These are phyloP conservation scores for Annona squamosa DNA, from an alignment of 164 flowering plant species.

Conservation along the genomic window DNA sequence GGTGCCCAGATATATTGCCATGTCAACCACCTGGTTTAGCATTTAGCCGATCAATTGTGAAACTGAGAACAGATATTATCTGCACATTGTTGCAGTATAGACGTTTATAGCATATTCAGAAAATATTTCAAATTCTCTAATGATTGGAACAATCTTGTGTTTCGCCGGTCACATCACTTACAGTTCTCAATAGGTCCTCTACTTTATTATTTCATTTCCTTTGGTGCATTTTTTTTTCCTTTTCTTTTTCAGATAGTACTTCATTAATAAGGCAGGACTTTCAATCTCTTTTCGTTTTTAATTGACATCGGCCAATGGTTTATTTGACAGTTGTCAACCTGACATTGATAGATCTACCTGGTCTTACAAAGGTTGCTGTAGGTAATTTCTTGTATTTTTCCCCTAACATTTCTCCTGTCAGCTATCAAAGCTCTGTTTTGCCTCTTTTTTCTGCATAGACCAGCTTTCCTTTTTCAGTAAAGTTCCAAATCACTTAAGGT, in stretches of 20 bases:
- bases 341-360: conserved; percentile 95
- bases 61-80: no score
- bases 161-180: background rate
- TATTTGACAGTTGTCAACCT: conserved; percentile 76
- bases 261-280: background rate
- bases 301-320: background rate
- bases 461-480: background rate
- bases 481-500: background rate
- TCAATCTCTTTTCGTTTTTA: background rate
- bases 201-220: background rate
- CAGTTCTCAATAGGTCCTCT: background rate
- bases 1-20: no score
- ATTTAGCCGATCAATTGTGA: no score
- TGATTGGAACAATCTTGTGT: background rate
- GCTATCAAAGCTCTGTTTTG: background rate
- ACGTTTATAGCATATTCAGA: background rate
- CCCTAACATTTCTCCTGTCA: background rate
- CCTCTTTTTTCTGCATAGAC: background rate
- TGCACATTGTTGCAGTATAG: background rate
- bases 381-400: conserved; percentile 40
- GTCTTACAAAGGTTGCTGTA: conserved; percentile 95
- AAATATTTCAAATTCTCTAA: background rate
- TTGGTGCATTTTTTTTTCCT: background rate
- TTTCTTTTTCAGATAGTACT: background rate
- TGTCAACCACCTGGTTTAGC: no score